Base-by-base conservation (phyloP, 768 basidiomycete genomes). In the Udeniomyces megalosporus region DNA sequence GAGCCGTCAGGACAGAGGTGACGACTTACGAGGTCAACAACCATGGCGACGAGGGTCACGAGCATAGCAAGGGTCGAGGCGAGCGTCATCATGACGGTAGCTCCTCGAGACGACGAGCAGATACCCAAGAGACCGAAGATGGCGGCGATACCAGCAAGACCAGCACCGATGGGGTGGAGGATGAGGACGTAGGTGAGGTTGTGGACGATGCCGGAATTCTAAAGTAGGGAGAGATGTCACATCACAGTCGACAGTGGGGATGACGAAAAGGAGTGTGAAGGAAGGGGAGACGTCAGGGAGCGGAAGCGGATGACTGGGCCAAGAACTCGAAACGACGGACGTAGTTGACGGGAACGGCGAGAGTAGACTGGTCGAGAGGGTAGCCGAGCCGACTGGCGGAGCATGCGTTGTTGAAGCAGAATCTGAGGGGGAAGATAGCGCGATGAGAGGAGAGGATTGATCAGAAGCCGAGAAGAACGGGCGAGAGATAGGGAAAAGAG, bases 81-180 rank as follows among this genome's bases (percentile, higher is more conserved):
- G 56, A 64, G 35, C 32, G 44, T 24, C 62, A 64, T 64, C 32
- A 64, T 47, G 44, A 64, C 52, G 48, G 62, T 64, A 24, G 57
- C 26, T 15, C 28, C 34, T 26, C 62, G 48, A 17, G 62, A 64
- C 15, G 62, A 26, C 5, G 56, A n/a, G 50, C 51, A 52, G 50
- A 58, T 31, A 29, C 38, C 62, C n/a, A 64, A n/a, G 26, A 58
- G 29, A 31, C 62, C 62, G 35, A 64, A 53, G 49, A 64, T n/a
- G n/a, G 49, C 32, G 24, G 62, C 62, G 15, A 64, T 48, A 26
- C 11, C 49, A 7, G 62, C 35, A 29, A 64, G 58, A 22, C 56
- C 62, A 22, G 49, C 56, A 20, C 42, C 62, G 45, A 64, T 58
- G 14, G 62, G 62, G 44, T 58, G 28, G 20, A 64, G 51, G 42